Evolutionary conservation across 176 grass and related monocot genomes (phyloP).

Genomic region (Hsuehochloa calcarea): DNA sequence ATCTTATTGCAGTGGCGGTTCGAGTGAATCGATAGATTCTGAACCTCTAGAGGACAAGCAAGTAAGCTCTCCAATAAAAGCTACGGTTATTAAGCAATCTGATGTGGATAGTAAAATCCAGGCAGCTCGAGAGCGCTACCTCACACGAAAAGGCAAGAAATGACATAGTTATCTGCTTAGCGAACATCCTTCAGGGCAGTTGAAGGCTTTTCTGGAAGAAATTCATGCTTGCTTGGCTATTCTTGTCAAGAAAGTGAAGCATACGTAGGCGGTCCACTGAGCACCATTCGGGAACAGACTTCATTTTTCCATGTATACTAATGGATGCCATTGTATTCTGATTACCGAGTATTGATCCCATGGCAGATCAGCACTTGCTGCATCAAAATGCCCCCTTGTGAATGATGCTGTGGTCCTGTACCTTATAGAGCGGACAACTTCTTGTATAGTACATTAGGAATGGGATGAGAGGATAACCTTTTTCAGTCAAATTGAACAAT

Average conservation of each 20-base stretch:
- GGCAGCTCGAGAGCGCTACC: slow-evolving; percentile 83
- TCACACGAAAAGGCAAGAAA: slow-evolving; percentile 78
- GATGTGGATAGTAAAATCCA: slow-evolving; percentile 86
- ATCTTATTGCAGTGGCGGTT: slow-evolving; percentile 66
- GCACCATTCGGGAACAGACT: neutral
- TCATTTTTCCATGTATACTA: neutral
- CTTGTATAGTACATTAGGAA: too few relatives aligned
- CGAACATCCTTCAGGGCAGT: neutral
- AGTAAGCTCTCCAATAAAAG: slow-evolving; percentile 3
- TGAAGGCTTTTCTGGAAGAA: neutral
- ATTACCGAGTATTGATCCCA: too few relatives aligned
- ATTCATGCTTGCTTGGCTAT: too few relatives aligned
- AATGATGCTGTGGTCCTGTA: too few relatives aligned
- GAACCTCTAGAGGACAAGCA: slow-evolving; percentile 26
- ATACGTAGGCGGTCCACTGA: neutral
- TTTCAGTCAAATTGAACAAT: too few relatives aligned
- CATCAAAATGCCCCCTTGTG: too few relatives aligned
- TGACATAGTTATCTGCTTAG: slow-evolving; percentile 14
- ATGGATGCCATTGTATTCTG: neutral
- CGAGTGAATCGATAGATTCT: slow-evolving; percentile 4
- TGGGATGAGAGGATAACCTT: too few relatives aligned
- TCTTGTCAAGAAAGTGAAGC: neutral
- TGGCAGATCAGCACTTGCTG: too few relatives aligned
- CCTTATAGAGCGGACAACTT: too few relatives aligned
- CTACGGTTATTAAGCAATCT: slow-evolving; percentile 45